phyloP scores from a whole-genome alignment of 306 rosid genomes.

The Pyrus betulifolia region DNA sequence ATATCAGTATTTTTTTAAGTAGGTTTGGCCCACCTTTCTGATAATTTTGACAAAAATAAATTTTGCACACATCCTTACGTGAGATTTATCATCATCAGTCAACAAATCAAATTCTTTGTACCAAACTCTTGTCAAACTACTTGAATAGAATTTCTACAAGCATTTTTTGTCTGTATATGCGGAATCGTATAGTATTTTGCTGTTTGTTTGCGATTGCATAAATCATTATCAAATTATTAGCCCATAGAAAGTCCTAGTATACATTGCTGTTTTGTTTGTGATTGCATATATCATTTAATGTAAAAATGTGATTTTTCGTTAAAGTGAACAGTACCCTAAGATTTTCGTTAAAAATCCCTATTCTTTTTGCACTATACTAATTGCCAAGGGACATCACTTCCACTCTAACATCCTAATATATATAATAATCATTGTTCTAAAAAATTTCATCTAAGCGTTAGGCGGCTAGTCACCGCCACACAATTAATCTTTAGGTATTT shows the following conservation, averaged over 20 bases:
- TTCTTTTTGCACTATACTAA: background rate
- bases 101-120: background rate
- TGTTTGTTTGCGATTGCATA: background rate
- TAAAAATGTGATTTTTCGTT: no score
- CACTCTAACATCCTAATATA: background rate
- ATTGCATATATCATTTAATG: no score
- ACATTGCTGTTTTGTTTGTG: background rate
- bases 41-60: no score
- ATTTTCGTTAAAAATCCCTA: no score
- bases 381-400: background rate
- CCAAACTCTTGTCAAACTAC: background rate
- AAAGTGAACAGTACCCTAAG: no score
- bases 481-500: no score
- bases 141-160: background rate
- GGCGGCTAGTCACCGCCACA: fast-evolving
- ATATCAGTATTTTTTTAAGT: no score
- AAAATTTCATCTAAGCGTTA: no score
- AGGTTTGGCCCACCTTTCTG: no score
- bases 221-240: background rate
- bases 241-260: background rate
- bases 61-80: background rate
- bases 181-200: background rate
- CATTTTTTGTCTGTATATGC: background rate
- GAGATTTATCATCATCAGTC: background rate
- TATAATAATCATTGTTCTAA: no score